Evolutionary conservation across 2,329 filamentous ascomycete genomes (phyloP).

Genomic region (Penicillium hordei): DNA sequence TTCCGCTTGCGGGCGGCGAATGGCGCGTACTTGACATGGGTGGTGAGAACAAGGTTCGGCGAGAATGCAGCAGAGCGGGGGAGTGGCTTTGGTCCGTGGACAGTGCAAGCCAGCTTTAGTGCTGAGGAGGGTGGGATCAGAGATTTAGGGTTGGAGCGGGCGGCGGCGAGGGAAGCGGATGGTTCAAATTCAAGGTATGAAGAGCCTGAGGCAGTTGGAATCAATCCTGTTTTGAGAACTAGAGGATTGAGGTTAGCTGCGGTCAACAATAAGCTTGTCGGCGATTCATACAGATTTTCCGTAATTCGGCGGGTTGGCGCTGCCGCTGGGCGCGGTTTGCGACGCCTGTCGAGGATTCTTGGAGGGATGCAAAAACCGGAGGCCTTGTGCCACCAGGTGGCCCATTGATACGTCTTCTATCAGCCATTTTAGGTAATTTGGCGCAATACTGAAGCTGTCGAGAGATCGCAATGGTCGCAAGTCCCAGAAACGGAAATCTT

Average conservation of each 20-base stretch:
- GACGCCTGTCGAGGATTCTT: slow-evolving; percentile 49
- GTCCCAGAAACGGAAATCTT: slow-evolving; percentile 38
- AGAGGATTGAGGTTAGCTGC: slow-evolving; percentile 22
- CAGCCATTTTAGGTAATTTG: slow-evolving; percentile 38
- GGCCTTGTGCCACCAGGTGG: slow-evolving; percentile 74
- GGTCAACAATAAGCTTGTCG: background rate
- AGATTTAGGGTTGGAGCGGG: slow-evolving; percentile 44
- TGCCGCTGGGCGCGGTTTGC: slow-evolving; percentile 52
- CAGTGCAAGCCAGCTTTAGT: slow-evolving; percentile 87
- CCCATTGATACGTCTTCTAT: slow-evolving; percentile 87
- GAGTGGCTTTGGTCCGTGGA: slow-evolving; percentile 88
- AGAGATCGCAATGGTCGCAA: slow-evolving; percentile 10
- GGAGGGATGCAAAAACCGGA: slow-evolving; percentile 62
- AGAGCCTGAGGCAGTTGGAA: slow-evolving; percentile 89
- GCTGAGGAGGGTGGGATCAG: slow-evolving; percentile 61
- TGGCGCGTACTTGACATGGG: slow-evolving; percentile 93
- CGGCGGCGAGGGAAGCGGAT: slow-evolving; percentile 45
- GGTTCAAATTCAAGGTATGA: slow-evolving; percentile 63
- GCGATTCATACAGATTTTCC: slow-evolving; percentile 75
- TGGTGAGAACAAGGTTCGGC: slow-evolving; percentile 85
- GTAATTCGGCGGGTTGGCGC: slow-evolving; percentile 67
- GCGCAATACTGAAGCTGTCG: slow-evolving; percentile 13
- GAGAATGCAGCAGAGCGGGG: slow-evolving; percentile 89
- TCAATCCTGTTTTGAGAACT: slow-evolving; percentile 90
- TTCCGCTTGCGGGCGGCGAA: slow-evolving; percentile 82